Evolutionary conservation across 345 rosid species (phyloP), one percentile per base, ranked within the genome.

Genomic region (Salix dunnii): DNA sequence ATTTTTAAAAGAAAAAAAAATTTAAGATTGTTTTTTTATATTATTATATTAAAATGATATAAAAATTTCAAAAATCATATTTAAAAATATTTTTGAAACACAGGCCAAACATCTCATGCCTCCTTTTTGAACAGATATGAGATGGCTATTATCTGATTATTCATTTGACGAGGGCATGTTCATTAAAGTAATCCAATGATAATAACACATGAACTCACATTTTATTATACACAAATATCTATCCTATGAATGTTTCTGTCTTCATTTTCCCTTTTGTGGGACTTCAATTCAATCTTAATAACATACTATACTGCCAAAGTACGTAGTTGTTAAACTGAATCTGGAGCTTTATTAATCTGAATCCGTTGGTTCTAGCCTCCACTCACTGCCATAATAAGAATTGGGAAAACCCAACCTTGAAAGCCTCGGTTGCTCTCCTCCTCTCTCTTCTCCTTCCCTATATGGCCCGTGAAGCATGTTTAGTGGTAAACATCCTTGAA

Each of bases 381-480:
- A 93, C 74, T 94, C 99, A 63, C 97, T 90, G 10, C 88, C 92
- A 70, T 95, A 93, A 74, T 93, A 95, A 66, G 94, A 90, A 84
- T 93, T 93, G 48, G 99, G 97, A 75, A 93, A 84, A 77, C 99
- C 99, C 77, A 95, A 79, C 97, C 85, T 95, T 95, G 86, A 91
- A 93, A 63, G 99, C 99, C 89, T 93, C 99, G 0, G 97, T 94
- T 0, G 97, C 97, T 78, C 94, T 88, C 91, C 89, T 95, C 89
- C 94, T 82, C 68, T 95, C 96, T 0, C 67, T 79, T 80, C 97
- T 84, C 81, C 97, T 81, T 7, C 91, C 97, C 68, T 81, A 84
- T 82, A 94, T 88, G 1, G 96, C 97, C 76, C 90, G 94, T 36
- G 99, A 93, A 68, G 99, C 99, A 74, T 95, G 98, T 79, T 95